A percentile compares a stretch with the other conserved stretches of the same genome.
Evolutionary conservation across 2,329 filamentous ascomycete species (phyloP).

Genomic region (Orbilia oligospora): DNA sequence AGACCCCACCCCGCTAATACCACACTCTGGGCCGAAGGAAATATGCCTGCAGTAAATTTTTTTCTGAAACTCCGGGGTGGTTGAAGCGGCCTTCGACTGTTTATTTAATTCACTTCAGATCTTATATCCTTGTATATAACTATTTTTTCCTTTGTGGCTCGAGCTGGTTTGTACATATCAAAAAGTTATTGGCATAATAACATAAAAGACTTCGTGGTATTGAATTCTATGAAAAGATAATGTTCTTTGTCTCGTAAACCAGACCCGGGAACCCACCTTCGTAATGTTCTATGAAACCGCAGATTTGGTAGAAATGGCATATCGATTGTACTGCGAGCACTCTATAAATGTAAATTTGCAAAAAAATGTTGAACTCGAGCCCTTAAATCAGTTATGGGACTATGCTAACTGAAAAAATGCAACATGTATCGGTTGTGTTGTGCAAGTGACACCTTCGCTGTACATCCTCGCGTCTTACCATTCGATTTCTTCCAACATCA

Average conservation of each 20-base stretch:
- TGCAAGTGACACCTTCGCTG: too few relatives aligned
- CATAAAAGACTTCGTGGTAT: background rate
- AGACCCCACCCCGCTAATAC: background rate
- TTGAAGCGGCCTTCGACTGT: conserved; percentile 23
- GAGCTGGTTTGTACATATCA: conserved; percentile 37
- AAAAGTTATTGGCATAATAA: conserved; percentile 7
- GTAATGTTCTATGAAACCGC: too few relatives aligned
- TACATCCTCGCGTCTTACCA: too few relatives aligned
- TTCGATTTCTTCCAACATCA: too few relatives aligned
- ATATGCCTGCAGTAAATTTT: conserved; percentile 42
- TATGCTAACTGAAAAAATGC: background rate
- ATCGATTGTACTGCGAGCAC: background rate
- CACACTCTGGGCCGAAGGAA: background rate
- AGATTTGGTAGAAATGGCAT: too few relatives aligned
- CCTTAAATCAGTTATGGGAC: too few relatives aligned
- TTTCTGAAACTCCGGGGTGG: background rate
- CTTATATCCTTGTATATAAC: conserved; percentile 41
- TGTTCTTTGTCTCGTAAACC: too few relatives aligned
- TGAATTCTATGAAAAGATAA: too few relatives aligned
- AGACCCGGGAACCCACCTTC: too few relatives aligned
- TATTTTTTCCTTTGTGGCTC: conserved; percentile 19
- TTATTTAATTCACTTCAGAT: conserved; percentile 17
- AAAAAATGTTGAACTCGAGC: too few relatives aligned
- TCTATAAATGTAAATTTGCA: too few relatives aligned
- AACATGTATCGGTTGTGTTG: background rate